These are phyloP conservation scores for Pseudopithomyces chartarum DNA, from an alignment of 2,329 filamentous ascomycete genomes.

Conservation along the genomic window DNA sequence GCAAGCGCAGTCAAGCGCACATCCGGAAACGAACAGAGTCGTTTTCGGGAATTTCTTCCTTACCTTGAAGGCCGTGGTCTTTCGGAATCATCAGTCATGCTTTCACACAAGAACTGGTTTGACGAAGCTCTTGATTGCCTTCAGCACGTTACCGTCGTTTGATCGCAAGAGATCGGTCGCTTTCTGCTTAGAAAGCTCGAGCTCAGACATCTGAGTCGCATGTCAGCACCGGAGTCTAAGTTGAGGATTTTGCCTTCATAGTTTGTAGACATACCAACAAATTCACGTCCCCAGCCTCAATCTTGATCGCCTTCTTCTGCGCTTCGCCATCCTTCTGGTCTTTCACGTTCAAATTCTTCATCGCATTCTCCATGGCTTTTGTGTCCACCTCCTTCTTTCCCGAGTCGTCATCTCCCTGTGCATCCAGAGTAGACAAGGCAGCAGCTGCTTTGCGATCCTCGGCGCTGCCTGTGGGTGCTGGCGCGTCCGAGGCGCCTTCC, in stretches of 20 bases:
- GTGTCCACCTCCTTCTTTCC: constrained; percentile 67
- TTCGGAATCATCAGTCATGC: background rate
- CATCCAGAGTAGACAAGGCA: constrained; percentile 72
- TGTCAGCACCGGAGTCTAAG: constrained; percentile 8
- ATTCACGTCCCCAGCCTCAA: constrained; percentile 72
- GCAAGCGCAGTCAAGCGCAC: background rate
- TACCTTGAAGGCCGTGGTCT: background rate
- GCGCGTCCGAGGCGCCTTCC: constrained; percentile 62
- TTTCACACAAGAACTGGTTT: constrained; percentile 22
- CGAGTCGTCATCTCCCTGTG: constrained; percentile 53
- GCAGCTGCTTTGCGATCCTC: constrained; percentile 79
- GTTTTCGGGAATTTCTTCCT: background rate
- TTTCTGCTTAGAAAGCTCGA: constrained; percentile 72
- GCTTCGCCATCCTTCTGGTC: constrained; percentile 51
- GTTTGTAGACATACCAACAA: constrained; percentile 62
- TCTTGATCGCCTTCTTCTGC: constrained; percentile 64
- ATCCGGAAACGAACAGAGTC: background rate
- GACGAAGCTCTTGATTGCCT: constrained; percentile 68
- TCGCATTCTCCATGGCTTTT: constrained; percentile 73
- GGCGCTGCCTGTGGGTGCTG: constrained; percentile 59
- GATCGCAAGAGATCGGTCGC: constrained; percentile 75
- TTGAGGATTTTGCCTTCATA: background rate
- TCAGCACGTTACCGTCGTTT: constrained; percentile 71
- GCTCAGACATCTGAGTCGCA: constrained; percentile 60
- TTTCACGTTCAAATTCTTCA: constrained; percentile 63